These are phyloP conservation scores for Sapria himalayana DNA, from an alignment of 345 rosid species.

Conservation along the genomic window DNA sequence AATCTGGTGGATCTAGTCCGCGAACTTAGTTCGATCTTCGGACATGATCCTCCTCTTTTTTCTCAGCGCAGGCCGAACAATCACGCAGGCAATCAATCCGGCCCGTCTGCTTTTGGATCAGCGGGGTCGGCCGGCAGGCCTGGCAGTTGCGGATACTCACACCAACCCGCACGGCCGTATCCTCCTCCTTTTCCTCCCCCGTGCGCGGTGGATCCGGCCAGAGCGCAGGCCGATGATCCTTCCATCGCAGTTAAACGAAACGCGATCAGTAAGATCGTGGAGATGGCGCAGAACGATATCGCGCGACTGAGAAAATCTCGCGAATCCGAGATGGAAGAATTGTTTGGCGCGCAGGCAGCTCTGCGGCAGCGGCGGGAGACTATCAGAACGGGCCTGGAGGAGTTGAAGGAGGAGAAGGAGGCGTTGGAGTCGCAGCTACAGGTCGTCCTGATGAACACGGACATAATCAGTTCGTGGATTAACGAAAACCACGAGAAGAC, in stretches of 20 bases:
- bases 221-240: constrained; percentile 39
- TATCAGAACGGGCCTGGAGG: constrained; percentile 34
- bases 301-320: constrained; percentile 30
- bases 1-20: constrained; percentile 49
- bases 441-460: constrained; percentile 51
- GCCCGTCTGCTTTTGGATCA: constrained; percentile 16
- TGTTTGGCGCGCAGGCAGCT: constrained; percentile 42
- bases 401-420: constrained; percentile 58
- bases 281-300: constrained; percentile 38
- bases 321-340: constrained; percentile 65
- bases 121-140: constrained; percentile 4
- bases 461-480: constrained; percentile 47
- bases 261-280: constrained; percentile 54
- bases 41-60: constrained; percentile 72
- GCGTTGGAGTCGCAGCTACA: constrained; percentile 68
- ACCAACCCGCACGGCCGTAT: constrained; percentile 16
- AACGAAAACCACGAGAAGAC: constrained; percentile 39
- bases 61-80: constrained; percentile 45
- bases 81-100: constrained; percentile 7
- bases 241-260: constrained; percentile 51
- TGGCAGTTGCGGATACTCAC: constrained; percentile 10
- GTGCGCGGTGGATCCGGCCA: background rate
- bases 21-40: constrained; percentile 28
- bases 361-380: constrained; percentile 49
- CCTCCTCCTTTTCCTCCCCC: constrained; percentile 19